These are phyloP conservation scores for Alternaria longipes DNA, from an alignment of 2,329 filamentous ascomycete species.

Conservation along the genomic window DNA sequence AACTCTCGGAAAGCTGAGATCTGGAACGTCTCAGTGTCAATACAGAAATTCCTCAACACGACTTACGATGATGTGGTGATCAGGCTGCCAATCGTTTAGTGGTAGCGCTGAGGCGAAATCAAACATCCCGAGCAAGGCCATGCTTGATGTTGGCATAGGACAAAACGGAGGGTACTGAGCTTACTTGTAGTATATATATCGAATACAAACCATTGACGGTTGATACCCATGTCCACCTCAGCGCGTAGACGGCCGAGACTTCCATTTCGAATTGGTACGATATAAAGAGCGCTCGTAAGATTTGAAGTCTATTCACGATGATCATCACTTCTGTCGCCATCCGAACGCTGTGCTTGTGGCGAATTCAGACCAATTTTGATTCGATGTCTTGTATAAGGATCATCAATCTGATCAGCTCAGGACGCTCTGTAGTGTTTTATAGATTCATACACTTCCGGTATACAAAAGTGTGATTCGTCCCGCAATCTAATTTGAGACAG, in stretches of 20 bases:
- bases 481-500: no score
- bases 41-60: neutral
- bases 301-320: no score
- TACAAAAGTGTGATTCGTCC: no score
- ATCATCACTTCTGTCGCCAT: no score
- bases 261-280: no score
- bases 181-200: neutral
- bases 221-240: neutral
- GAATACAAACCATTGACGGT: neutral
- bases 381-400: no score
- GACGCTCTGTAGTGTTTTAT: neutral
- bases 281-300: no score
- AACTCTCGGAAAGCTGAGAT: neutral
- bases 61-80: neutral
- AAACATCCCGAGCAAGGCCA: neutral
- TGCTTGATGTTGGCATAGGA: neutral
- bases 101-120: neutral
- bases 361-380: no score
- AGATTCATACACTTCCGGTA: neutral
- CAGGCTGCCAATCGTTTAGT: neutral
- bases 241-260: neutral
- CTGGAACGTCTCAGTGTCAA: neutral
- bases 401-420: neutral
- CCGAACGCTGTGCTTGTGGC: no score
- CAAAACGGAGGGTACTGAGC: neutral